Evolutionary conservation across 805 yeast species (phyloP), one percentile per base, ranked within the genome.

Genomic region (Saccharomycopsis malanga): DNA sequence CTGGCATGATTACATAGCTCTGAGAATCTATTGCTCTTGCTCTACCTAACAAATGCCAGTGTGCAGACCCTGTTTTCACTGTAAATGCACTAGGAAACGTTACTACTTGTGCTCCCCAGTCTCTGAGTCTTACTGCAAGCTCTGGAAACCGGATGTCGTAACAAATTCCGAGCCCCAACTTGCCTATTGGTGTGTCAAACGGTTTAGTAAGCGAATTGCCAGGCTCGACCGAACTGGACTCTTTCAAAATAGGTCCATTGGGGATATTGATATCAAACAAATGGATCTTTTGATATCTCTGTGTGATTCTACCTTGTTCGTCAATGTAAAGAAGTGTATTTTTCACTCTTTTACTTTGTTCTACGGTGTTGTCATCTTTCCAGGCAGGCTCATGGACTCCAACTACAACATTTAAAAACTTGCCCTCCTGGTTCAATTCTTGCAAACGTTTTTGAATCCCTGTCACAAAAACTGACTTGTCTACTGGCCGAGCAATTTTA

Each of bases 21-120:
- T 93, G 98, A 1, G 91, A 75, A 59, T 89, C 96, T 10, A 91
- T 74, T 3, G 98, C 98, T 41, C 97, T 69, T 0, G 95, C 83
- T 23, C 78, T 70, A 1, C 87, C 96, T 44, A 91, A 68, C 1
- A 76, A 62, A 45, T 79, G 79, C 95, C 97, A 91, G 59, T 91
- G 98, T 1, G 91, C 87, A 44, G 78, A 78, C 1, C 98, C 98
- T 0, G 98, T 91, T 53, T 81, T 79, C 60, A 84, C 76, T 0
- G 96, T 93, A 71, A 94, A 93, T 0, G 98, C 98, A 22, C 94
- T 82, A 0, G 98, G 98, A 57, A 70, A 91, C 2, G 91, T 75
- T 34, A 91, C 56, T 20, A 91, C 67, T 49, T 86, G 73, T 1
- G 96, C 95, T 2, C 96, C 95, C 44, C 66, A 56, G 7, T 75